Evolutionary conservation across 2,329 filamentous ascomycete genomes (phyloP).

Genomic region (Pyrenophora tritici-repentis): DNA sequence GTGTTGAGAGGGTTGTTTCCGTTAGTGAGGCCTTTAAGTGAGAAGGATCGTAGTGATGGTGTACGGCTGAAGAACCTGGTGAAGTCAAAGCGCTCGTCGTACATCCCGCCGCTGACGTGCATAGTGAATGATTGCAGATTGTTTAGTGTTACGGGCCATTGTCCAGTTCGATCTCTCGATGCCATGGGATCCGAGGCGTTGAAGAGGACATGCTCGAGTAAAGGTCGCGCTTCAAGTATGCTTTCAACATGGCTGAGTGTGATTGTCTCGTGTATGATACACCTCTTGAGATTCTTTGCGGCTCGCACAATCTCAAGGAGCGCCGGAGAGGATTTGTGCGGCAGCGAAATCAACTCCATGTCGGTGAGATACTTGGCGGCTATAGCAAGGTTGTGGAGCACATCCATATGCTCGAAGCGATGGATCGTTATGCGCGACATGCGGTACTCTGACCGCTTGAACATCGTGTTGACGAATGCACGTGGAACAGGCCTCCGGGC

Average conservation of each 20-base stretch:
- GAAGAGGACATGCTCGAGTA: constrained; percentile 34
- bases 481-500: constrained; percentile 51
- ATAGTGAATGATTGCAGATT: constrained; percentile 32
- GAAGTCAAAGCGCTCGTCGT: not conserved
- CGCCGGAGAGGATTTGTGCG: constrained; percentile 29
- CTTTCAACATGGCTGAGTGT: constrained; percentile 32
- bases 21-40: constrained; percentile 11
- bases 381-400: constrained; percentile 47
- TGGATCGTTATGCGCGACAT: constrained; percentile 43
- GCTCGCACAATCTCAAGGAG: constrained; percentile 38
- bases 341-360: constrained; percentile 39
- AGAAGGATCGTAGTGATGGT: constrained; percentile 21
- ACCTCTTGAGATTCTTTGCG: constrained; percentile 30
- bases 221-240: constrained; percentile 35
- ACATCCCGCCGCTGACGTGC: not conserved
- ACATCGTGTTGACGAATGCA: constrained; percentile 50
- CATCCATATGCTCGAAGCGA: constrained; percentile 48
- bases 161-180: constrained; percentile 1
- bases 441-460: constrained; percentile 47
- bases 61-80: constrained; percentile 13
- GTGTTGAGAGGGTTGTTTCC: not conserved
- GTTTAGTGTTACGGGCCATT: constrained; percentile 34
- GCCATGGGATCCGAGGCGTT: not conserved
- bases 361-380: constrained; percentile 44
- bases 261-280: constrained; percentile 33